Conservation (phyloP, 176 grass and related monocot species). For the Phragmites australis region DNA sequence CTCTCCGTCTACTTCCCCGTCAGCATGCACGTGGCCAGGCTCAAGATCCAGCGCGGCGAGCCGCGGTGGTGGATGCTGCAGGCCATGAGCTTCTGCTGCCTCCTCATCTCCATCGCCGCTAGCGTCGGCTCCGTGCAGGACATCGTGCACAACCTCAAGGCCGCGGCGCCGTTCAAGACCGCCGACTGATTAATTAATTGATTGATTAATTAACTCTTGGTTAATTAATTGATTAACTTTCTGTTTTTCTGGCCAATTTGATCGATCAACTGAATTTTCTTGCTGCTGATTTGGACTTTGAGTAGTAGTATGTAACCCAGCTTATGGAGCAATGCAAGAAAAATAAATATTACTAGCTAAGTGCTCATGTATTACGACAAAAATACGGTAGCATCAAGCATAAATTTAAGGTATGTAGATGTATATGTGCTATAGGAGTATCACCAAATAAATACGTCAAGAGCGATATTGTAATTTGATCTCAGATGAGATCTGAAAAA, state of each 20-base stretch:
- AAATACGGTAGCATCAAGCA: too few relatives aligned
- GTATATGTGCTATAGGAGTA: too few relatives aligned
- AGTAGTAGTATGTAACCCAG: slow-evolving; percentile 7
- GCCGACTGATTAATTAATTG: slow-evolving; percentile 29
- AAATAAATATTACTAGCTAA: too few relatives aligned
- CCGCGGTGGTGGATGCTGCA: slow-evolving; percentile 75
- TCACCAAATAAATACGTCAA: too few relatives aligned
- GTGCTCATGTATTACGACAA: too few relatives aligned
- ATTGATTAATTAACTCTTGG: slow-evolving; percentile 4
- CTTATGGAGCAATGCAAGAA: too few relatives aligned
- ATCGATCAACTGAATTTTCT: background rate
- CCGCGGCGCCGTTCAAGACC: slow-evolving; percentile 67
- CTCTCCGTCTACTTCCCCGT: slow-evolving; percentile 97
- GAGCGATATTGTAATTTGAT: too few relatives aligned
- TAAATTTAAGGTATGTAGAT: too few relatives aligned
- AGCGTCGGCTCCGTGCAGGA: slow-evolving; percentile 87
- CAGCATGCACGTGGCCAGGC: slow-evolving; percentile 76
- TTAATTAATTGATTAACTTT: slow-evolving; percentile 32
- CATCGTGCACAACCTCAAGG: slow-evolving; percentile 90
- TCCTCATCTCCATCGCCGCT: slow-evolving; percentile 79
- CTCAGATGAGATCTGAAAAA: too few relatives aligned
- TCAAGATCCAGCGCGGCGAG: slow-evolving; percentile 54
- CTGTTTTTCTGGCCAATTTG: background rate
- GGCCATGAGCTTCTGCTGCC: slow-evolving; percentile 79
- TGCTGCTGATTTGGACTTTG: slow-evolving; percentile 14